Base-by-base conservation (phyloP, 2,329 filamentous ascomycete genomes). In the Alternaria sp. region DNA sequence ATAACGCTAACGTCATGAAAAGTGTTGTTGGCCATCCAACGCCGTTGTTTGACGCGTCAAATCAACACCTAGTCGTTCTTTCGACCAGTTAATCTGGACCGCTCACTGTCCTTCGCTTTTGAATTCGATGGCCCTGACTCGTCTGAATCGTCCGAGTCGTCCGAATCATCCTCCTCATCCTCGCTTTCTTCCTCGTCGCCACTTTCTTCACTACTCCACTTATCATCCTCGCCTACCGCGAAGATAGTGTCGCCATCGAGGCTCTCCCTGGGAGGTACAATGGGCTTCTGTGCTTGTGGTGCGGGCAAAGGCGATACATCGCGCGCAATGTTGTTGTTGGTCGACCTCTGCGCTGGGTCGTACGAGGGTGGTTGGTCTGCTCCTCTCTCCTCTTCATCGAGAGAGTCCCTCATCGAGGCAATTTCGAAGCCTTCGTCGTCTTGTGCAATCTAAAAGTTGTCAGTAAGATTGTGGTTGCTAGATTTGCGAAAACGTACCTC, bases 351-450 rank as follows among this genome's bases (percentile, higher is more conserved):
- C 4, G 68, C 79, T 17, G 79, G 79, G 52, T 83, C 80, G 63
- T 83, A 82, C 3, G 80, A 77, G 2, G 79, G 79, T 30, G 76
- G 77, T 8, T 75, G 67, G 66, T 78, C 58, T 51, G 61, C 79
- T 65, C 72, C 81, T 30, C 82, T 79, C 57, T 89, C 87, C 70
- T 89, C 87, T 61, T 90, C 87, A 70, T 91, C 90, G 19, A 91
- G 82, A 0, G 86, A 89, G 69, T 93, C 92, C 55, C 93, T 93
- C 66, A 99, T 91, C 60, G 96, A 96, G 52, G 92, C 92, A 77
- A 99, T 96, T 77, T 98, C 96, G 78, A 99, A 99, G 36, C 96
- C 96, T 76, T 98, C 95, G 72, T 99, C 96, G 74, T 99, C 96
- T 87, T 98, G 96, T 3, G 96, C 95, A 76, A 99, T 91, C 88